A percentile compares a stretch with the other conserved stretches of the same genome.
These are phyloP conservation scores for Chalciporus sphaerocephalus DNA, from an alignment of 768 basidiomycete genomes.

Conservation along the genomic window DNA sequence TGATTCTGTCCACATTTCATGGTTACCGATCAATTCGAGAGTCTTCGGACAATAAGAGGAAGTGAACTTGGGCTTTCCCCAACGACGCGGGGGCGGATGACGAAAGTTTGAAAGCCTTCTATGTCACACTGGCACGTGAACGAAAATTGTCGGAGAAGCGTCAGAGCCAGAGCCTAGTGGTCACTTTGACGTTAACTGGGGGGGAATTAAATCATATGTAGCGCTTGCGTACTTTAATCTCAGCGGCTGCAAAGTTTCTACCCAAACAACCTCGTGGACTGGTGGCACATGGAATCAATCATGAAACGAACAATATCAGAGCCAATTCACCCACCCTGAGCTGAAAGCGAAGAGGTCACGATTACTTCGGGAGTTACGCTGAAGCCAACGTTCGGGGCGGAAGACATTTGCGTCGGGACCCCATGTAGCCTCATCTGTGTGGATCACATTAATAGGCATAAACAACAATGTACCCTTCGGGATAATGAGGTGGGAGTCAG, in stretches of 20 bases:
- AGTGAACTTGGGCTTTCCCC: conserved; percentile 53
- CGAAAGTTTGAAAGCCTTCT: conserved; percentile 63
- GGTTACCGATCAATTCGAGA: conserved; percentile 16
- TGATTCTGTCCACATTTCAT: not conserved
- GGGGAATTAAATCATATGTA: conserved; percentile 18
- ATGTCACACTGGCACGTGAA: conserved; percentile 50
- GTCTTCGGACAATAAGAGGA: conserved; percentile 44
- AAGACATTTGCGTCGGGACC: conserved; percentile 55
- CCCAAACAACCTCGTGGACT: conserved; percentile 62
- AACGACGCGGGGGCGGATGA: conserved; percentile 54
- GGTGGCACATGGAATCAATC: conserved; percentile 11
- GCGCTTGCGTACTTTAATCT: conserved; percentile 48
- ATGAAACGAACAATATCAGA: conserved; percentile 1
- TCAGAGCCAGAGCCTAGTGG: conserved; percentile 38
- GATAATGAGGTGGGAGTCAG: conserved; percentile 42
- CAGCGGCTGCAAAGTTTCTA: conserved; percentile 51
- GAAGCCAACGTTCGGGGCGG: conserved; percentile 61
- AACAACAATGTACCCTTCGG: conserved; percentile 53
- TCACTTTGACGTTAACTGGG: not conserved
- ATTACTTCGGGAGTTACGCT: conserved; percentile 33
- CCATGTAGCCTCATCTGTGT: conserved; percentile 52
- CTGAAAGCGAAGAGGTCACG: conserved; percentile 56
- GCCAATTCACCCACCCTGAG: conserved; percentile 41
- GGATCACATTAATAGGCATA: conserved; percentile 56
- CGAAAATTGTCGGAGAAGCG: conserved; percentile 51